Evolutionary conservation across 441 rosid genomes (phyloP), one percentile per base, ranked within the genome.

Genomic region (Pelargonium citronellum): DNA sequence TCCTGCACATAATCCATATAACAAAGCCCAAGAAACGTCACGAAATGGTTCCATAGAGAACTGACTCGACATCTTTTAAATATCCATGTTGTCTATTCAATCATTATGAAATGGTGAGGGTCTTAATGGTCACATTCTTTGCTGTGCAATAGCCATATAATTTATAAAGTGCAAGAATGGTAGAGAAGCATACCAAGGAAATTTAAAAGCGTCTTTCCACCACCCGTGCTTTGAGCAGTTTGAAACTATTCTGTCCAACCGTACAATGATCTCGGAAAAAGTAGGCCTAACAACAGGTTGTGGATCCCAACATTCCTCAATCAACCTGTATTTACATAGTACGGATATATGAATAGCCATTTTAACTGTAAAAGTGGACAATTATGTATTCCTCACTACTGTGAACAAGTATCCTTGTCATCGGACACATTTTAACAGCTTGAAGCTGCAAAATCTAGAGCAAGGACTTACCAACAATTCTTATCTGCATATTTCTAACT

Each of bases 141-240:
- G 61, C 19, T 11, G 4, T 46, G 30, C 30, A 27, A 27, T 27
- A 27, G 2, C 30, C 30, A 27, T 27, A 1, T 27, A 1, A 27
- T 27, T 27, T 27, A 1, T 27, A 0, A 27, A 27, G 63, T 20
- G 41, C 63, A 7, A 51, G 43, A 77, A 78, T 43, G 75, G 74
- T 49, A 12, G n/a, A 19, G 62, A 57, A 57, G 27, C 62, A 15
- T 77, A 80, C 83, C 83, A 80, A 46, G 79, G 81, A 73, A 86
- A 85, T 86, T 85, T 91, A 78, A 91, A 89, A 16, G 92, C 77
- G 39, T 87, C 95, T 79, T 87, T 91, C 95, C 91, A 91, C 97
- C 89, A 82, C 73, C 91, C 91, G 2, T 87, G 92, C 79, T 84
- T 89, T 44, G 97, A 83, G 79, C 95, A 83, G 11, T 75, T 83